phyloP scores from a whole-genome alignment of 371 early-diverging fungal species.

The Dichotomocladium elegans region DNA sequence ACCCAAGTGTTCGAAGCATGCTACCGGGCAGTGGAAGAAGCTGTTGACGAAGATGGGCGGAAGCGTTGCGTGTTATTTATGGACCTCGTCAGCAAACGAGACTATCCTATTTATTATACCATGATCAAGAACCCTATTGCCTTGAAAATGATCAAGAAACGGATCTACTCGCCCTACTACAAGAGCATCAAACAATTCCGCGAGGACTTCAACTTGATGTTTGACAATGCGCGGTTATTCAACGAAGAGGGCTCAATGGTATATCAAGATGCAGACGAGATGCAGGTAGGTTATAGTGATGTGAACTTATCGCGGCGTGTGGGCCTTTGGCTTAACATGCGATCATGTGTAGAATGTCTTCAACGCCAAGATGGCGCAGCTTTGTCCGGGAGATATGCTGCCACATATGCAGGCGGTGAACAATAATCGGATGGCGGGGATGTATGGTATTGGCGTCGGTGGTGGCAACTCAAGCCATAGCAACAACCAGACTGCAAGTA shows the following conservation, averaged over 20 bases:
- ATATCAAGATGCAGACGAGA: slow-evolving; percentile 70
- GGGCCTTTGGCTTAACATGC: too few species aligned
- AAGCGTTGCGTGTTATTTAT: slow-evolving; percentile 59
- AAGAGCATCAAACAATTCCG: slow-evolving; percentile 36
- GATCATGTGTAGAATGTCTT: not conserved
- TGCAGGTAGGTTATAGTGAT: slow-evolving; percentile 23
- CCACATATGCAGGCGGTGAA: not conserved
- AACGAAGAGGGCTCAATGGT: slow-evolving; percentile 79
- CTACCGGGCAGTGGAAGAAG: slow-evolving; percentile 52
- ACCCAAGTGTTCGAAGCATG: slow-evolving; percentile 47
- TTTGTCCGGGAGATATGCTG: slow-evolving; percentile 3
- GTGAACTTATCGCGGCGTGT: not conserved
- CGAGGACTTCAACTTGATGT: slow-evolving; percentile 66
- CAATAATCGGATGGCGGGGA: not conserved
- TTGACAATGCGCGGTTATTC: slow-evolving; percentile 74
- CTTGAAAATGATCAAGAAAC: slow-evolving; percentile 56
- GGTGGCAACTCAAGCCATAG: not conserved
- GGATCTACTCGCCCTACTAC: slow-evolving; percentile 45
- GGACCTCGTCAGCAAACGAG: slow-evolving; percentile 62
- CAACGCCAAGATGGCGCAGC: slow-evolving; percentile 1
- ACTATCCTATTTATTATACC: slow-evolving; percentile 79
- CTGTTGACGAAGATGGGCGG: slow-evolving; percentile 50
- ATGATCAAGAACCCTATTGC: slow-evolving; percentile 77
- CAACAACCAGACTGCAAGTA: not conserved
- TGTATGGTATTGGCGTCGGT: not conserved